phyloP scores from a whole-genome alignment of 164 flowering plant species.

The Berberis vulgaris region DNA sequence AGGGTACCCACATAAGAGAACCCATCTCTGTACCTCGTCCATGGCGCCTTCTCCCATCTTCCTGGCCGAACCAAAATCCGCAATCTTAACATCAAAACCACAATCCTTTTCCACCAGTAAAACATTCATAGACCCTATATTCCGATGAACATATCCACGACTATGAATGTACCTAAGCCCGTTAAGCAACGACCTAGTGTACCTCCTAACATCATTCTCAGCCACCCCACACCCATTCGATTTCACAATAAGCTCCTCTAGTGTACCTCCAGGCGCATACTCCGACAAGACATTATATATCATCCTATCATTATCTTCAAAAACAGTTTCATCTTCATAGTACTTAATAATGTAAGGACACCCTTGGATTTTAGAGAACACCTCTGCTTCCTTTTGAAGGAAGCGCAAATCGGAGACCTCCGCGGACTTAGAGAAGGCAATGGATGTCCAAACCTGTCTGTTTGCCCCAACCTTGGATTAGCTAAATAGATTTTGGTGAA shows the following conservation, averaged over 20 bases:
- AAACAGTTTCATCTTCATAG: neutral
- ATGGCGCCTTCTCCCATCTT: neutral
- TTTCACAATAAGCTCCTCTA: neutral
- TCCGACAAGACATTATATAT: neutral
- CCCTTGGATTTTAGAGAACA: neutral
- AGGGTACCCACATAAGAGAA: neutral
- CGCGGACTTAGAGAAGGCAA: neutral
- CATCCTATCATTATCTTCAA: neutral
- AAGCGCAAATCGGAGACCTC: neutral
- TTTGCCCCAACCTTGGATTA: neutral
- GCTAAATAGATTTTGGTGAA: neutral
- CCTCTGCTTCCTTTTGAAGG: neutral
- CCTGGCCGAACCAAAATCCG: slow-evolving; percentile 1
- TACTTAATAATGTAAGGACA: neutral
- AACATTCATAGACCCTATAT: slow-evolving; percentile 2
- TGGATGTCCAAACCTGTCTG: neutral
- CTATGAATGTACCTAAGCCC: slow-evolving; percentile 1
- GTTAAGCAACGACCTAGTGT: neutral
- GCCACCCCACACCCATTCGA: neutral
- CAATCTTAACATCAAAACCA: slow-evolving; percentile 3
- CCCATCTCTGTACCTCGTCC: neutral
- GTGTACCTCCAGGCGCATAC: neutral
- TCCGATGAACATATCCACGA: slow-evolving; percentile 1
- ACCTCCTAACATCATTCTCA: neutral
- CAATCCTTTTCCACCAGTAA: neutral